phyloP scores from a whole-genome alignment of 2,329 filamentous ascomycete species.

The Blastomyces emzantsi region DNA sequence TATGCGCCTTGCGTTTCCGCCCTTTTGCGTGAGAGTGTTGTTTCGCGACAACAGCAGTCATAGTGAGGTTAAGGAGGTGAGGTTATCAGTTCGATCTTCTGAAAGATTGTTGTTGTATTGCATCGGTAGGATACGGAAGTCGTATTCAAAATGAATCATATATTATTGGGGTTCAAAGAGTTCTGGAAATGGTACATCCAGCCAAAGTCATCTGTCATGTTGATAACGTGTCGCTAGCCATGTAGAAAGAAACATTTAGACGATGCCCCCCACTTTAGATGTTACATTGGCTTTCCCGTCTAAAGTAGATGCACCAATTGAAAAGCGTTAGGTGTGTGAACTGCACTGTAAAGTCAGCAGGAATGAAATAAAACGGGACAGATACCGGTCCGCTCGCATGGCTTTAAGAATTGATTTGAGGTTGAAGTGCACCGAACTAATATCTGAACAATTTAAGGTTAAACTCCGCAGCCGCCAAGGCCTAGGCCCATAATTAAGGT shows the following conservation, averaged over 20 bases:
- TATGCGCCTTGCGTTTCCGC: slow-evolving; percentile 5
- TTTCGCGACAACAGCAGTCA: not conserved
- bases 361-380: no score
- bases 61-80: not conserved
- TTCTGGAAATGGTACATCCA: not conserved
- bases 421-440: no score
- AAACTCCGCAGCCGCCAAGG: not conserved
- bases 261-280: not conserved
- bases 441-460: no score
- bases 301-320: not conserved
- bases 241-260: not conserved
- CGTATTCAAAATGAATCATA: not conserved
- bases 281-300: not conserved
- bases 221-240: not conserved
- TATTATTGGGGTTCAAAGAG: not conserved
- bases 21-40: not conserved
- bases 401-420: no score
- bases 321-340: not conserved
- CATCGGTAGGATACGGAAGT: not conserved
- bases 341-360: no score
- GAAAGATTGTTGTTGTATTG: not conserved
- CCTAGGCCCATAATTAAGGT: not conserved
- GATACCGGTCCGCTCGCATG: no score
- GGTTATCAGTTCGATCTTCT: not conserved
- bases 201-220: not conserved